Base-by-base conservation (phyloP, 352 stramenopile species). In the Globisporangium alternatum region DNA sequence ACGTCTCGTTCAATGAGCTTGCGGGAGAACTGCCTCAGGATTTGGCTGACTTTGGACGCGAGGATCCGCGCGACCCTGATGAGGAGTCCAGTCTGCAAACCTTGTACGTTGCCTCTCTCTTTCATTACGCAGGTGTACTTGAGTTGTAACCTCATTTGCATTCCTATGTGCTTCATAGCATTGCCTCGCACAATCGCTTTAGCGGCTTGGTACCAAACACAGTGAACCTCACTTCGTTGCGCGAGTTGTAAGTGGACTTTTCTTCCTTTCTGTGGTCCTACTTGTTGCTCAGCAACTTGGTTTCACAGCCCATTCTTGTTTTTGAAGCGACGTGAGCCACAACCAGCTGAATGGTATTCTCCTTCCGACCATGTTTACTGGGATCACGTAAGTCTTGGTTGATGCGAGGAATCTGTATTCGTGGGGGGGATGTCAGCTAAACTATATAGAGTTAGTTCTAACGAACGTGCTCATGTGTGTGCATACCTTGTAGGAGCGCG, bases 1-100 rank as follows among this genome's bases (percentile, higher is more conserved):
- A 90, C 64, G 21, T 89, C 5, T 88, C 82, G 3, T 62, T 74
- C 39, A 91, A 91, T 55, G 35, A 65, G 0, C 69, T 90, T 5
- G 67, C 73, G n/a, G 80, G 77, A 1, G 43, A 65, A 0, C 66
- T 90, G 12, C 78, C 80, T 9, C 3, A 35, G 17, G 61, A 76
- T 19, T n/a, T 90, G 19, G 62, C 71, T 6, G 37, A 64, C 2
- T 85, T 78, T 66, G 80, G 79, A 0, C 69, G 76, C 35, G 69
- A 81, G 57, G 75, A 90, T 33, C 75, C 73, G 13, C 57, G 71
- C n/a, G 74, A 91, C 47, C 77, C 79, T 3, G 68, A 80, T 8
- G 77, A 91, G 52, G 64, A 77, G 6, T 83, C 82, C 0, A 54
- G 70, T 37, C 39, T 88, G 30, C 19, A 72, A 54, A 61, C 69